These are phyloP conservation scores for Botrytis aclada DNA, from an alignment of 2,329 filamentous ascomycete genomes.

Conservation along the genomic window DNA sequence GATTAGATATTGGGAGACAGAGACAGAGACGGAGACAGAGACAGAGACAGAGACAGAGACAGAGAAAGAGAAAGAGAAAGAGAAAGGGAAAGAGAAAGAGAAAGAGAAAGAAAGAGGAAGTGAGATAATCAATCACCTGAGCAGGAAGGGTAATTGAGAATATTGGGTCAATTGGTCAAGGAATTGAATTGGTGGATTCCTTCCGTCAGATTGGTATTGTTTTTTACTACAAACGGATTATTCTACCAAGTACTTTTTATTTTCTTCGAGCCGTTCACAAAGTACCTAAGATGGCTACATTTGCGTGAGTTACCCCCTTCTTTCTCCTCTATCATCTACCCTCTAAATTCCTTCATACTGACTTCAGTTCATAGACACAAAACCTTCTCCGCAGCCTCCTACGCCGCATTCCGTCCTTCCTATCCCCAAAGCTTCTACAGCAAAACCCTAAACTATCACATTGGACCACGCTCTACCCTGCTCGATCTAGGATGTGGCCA, in stretches of 20 bases:
- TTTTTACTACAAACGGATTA: background rate
- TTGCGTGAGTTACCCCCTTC: slow-evolving; percentile 42
- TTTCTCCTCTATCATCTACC: background rate
- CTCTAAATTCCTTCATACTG: slow-evolving; percentile 17
- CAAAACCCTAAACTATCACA: slow-evolving; percentile 53
- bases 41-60: no score
- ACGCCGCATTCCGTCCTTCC: slow-evolving; percentile 57
- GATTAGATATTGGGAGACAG: background rate
- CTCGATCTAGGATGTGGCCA: slow-evolving; percentile 65
- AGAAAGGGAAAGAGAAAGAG: background rate
- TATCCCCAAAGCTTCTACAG: slow-evolving; percentile 57
- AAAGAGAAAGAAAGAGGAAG: background rate
- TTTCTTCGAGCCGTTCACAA: background rate
- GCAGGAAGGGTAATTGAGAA: background rate
- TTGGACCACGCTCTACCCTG: slow-evolving; percentile 38
- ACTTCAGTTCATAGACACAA: slow-evolving; percentile 45
- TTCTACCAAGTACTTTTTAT: background rate
- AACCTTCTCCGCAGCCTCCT: slow-evolving; percentile 54
- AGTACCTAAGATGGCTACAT: slow-evolving; percentile 45
- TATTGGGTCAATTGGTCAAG: background rate
- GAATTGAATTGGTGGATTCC: background rate
- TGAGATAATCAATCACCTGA: background rate
- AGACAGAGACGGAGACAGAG: no score
- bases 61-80: background rate
- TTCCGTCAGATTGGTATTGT: background rate